Conservation (phyloP, 441 rosid species). For the Biscutella laevigata region DNA sequence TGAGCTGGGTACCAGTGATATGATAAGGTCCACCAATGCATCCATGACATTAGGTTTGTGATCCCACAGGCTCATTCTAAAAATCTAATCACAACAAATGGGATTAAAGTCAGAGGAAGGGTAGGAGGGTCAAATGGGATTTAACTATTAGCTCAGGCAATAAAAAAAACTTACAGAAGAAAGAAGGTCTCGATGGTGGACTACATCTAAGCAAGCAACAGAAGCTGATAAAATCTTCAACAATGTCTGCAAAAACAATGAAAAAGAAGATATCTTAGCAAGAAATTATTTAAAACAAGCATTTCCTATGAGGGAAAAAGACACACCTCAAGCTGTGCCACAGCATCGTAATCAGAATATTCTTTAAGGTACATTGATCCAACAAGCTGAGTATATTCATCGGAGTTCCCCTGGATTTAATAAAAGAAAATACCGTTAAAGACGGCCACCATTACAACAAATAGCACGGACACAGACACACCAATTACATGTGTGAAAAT, state of each 20-base stretch:
- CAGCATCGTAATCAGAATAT: constrained; percentile 41
- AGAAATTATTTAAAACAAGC: neutral
- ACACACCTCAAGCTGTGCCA: constrained; percentile 63
- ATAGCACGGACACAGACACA: neutral
- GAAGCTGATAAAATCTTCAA: constrained; percentile 55
- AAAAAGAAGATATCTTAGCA: neutral
- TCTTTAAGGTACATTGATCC: constrained; percentile 46
- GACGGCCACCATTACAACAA: neutral
- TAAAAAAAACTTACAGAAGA: constrained; percentile 46
- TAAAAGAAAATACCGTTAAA: neutral
- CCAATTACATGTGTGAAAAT: neutral
- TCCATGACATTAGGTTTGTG: constrained; percentile 60
- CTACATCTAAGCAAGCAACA: constrained; percentile 50
- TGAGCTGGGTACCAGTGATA: constrained; percentile 44
- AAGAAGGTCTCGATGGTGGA: constrained; percentile 53
- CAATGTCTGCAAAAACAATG: constrained; percentile 38
- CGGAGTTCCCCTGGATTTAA: constrained; percentile 40
- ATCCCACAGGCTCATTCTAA: constrained; percentile 68
- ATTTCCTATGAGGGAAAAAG: neutral
- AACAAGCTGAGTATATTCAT: constrained; percentile 51
- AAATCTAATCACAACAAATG: constrained; percentile 38
- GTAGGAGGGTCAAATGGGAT: neutral
- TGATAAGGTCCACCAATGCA: constrained; percentile 53
- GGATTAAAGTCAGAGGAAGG: neutral
- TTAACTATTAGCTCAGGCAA: neutral